Conservation (phyloP, 345 rosid genomes). For the Brassica rapa region DNA sequence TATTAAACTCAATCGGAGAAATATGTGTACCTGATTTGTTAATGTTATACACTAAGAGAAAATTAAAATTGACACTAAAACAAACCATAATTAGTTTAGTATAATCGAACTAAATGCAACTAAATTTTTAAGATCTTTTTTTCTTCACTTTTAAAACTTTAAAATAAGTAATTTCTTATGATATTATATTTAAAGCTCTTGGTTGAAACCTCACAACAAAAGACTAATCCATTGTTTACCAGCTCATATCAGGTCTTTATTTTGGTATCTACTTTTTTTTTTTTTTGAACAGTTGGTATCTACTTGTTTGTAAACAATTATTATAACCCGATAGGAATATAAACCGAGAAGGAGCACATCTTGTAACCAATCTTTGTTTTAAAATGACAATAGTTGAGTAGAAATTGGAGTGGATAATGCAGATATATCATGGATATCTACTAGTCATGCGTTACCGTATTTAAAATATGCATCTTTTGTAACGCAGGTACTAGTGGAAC, state of each 20-base stretch:
- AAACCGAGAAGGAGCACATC: not conserved
- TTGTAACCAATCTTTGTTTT: not conserved
- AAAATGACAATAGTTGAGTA: not conserved
- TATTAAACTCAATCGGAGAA: not conserved
- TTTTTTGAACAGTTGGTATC: not conserved
- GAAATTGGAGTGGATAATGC: not conserved
- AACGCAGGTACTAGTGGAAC: slow-evolving; percentile 71
- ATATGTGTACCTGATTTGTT: not conserved
- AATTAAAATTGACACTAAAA: not conserved
- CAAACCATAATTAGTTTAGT: not conserved
- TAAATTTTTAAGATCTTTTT: not conserved
- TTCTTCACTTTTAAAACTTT: not conserved
- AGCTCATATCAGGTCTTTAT: not conserved
- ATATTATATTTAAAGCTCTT: not conserved
- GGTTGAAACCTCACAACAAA: not conserved
- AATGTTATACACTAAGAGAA: not conserved
- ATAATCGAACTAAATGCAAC: not conserved
- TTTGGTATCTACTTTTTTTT: not conserved
- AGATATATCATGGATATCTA: not conserved
- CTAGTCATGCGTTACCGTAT: not conserved
- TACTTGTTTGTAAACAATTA: not conserved
- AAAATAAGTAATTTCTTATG: not conserved
- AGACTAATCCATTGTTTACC: not conserved
- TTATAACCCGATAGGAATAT: not conserved
- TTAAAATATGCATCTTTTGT: not conserved